Evolutionary conservation across 768 basidiomycete species (phyloP).

Genomic region (Phallus indusiatus): DNA sequence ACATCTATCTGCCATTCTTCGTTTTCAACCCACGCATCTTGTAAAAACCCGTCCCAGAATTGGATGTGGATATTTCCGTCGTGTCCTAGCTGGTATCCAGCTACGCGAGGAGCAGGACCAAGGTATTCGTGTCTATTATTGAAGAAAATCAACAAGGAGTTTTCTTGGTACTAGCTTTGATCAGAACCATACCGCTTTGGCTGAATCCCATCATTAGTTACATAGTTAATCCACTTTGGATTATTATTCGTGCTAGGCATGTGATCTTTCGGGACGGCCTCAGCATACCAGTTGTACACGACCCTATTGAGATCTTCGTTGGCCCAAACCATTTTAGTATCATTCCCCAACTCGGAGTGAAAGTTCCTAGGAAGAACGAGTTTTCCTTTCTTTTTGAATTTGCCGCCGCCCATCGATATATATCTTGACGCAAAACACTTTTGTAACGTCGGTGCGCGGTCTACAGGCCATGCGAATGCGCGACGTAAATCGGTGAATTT

Average conservation of each 20-base stretch:
- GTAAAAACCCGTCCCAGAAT: conserved; percentile 36
- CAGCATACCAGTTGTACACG: conserved; percentile 23
- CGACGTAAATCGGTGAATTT: conserved; percentile 21
- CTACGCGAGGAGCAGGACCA: conserved; percentile 35
- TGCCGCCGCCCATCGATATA: background rate
- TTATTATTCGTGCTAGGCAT: conserved; percentile 14
- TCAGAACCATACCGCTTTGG: conserved; percentile 20
- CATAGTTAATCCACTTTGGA: conserved; percentile 22
- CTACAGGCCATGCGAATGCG: conserved; percentile 31
- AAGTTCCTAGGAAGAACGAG: conserved; percentile 34
- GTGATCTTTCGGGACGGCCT: conserved; percentile 12
- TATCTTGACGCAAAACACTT: conserved; percentile 18
- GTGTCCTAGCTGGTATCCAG: conserved; percentile 29
- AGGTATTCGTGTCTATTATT: conserved; percentile 34
- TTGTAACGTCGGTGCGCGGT: conserved; percentile 29
- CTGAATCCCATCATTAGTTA: conserved; percentile 25
- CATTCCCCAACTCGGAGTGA: conserved; percentile 26
- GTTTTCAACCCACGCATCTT: conserved; percentile 34
- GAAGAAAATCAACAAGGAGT: background rate
- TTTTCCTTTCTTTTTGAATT: conserved; percentile 18
- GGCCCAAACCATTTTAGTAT: conserved; percentile 21
- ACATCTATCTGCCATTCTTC: conserved; percentile 33
- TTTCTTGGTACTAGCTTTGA: background rate
- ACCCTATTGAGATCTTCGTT: conserved; percentile 31
- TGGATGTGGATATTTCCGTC: conserved; percentile 31